Evolutionary conservation across 208 protist genomes (phyloP).

Genomic region (Trypanosoma congolense): DNA sequence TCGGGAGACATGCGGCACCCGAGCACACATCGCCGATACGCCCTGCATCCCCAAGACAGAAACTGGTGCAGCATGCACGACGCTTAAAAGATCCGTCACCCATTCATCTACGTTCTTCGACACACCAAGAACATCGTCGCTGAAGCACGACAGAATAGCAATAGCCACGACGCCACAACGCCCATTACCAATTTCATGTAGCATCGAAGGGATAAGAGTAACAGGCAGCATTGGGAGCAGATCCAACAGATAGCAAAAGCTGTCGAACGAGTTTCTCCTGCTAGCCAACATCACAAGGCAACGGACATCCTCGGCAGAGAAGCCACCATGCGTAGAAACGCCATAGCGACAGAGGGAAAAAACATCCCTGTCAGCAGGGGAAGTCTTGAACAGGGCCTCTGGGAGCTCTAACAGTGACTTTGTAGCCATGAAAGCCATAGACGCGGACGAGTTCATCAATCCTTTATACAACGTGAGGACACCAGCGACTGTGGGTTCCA

Average conservation of each 20-base stretch:
- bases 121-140: slow-evolving; percentile 9
- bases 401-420: slow-evolving; percentile 14
- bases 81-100: slow-evolving; percentile 8
- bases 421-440: slow-evolving; percentile 13
- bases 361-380: slow-evolving; percentile 8
- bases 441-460: slow-evolving; percentile 10
- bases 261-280: slow-evolving; percentile 2
- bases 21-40: slow-evolving; percentile 15
- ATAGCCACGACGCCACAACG: slow-evolving; percentile 4
- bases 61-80: background rate
- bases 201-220: background rate
- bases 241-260: slow-evolving; percentile 24
- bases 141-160: slow-evolving; percentile 15
- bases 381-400: background rate
- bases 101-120: background rate
- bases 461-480: slow-evolving; percentile 16
- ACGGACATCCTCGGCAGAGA: slow-evolving; percentile 7
- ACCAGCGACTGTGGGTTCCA: background rate
- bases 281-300: slow-evolving; percentile 4
- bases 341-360: slow-evolving; percentile 19
- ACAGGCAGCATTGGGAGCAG: slow-evolving; percentile 10
- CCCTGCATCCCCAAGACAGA: slow-evolving; percentile 13
- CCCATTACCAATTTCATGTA: slow-evolving; percentile 6
- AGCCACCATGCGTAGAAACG: slow-evolving; percentile 5
- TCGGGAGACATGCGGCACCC: slow-evolving; percentile 4